phyloP scores from a whole-genome alignment of 768 basidiomycete species.

The Galerina marginata region DNA sequence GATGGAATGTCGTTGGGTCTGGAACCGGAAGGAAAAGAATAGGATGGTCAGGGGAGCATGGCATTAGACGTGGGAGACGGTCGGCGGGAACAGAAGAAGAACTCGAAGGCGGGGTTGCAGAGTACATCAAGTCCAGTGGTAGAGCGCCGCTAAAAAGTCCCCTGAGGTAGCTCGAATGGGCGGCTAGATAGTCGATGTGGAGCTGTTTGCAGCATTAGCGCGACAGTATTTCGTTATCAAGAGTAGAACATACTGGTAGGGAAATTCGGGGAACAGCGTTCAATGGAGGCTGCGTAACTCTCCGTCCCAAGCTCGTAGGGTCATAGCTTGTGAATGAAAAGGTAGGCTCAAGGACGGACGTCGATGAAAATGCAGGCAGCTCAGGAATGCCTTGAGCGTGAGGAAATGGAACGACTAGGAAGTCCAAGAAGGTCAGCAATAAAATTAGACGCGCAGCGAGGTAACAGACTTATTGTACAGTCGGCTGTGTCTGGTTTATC shows the following conservation, averaged over 20 bases:
- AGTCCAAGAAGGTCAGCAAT: constrained; percentile 11
- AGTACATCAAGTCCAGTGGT: constrained; percentile 60
- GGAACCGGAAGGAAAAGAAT: constrained; percentile 77
- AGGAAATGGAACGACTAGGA: constrained; percentile 56
- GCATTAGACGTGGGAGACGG: constrained; percentile 70
- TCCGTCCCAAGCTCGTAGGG: constrained; percentile 48
- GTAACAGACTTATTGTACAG: constrained; percentile 71
- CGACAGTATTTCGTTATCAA: neutral
- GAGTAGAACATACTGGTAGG: constrained; percentile 57
- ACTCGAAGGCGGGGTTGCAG: constrained; percentile 34
- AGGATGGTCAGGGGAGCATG: constrained; percentile 69
- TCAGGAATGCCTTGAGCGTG: constrained; percentile 42
- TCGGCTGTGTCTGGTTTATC: constrained; percentile 77
- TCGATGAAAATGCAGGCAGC: constrained; percentile 32
- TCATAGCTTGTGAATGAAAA: constrained; percentile 41
- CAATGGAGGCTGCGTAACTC: constrained; percentile 56
- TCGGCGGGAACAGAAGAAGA: constrained; percentile 49
- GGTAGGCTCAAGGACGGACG: constrained; percentile 37
- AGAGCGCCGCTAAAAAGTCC: constrained; percentile 73
- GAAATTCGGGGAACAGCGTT: constrained; percentile 61
- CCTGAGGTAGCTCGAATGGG: constrained; percentile 77
- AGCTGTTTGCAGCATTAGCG: constrained; percentile 49
- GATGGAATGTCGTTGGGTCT: constrained; percentile 71
- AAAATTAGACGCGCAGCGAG: neutral
- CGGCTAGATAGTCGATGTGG: constrained; percentile 82